Evolutionary conservation across 1,284 basidiomycete genomes (phyloP).

Genomic region (Ustilago cynodontis): DNA sequence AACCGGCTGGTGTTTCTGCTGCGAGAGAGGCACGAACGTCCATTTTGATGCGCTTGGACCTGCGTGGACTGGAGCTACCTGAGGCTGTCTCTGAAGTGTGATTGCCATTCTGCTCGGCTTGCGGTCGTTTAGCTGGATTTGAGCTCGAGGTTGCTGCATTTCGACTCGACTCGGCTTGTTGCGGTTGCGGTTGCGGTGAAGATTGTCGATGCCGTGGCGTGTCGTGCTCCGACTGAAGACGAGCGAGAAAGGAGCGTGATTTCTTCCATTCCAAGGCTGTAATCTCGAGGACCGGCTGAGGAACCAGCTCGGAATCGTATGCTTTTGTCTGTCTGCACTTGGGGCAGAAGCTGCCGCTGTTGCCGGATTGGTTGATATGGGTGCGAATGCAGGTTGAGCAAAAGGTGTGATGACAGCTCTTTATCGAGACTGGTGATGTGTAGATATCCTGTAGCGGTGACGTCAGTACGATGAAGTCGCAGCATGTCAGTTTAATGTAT

Average conservation of each 20-base stretch:
- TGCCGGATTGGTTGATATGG: conserved; percentile 66
- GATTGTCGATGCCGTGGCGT: not conserved
- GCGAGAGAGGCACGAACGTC: conserved; percentile 15
- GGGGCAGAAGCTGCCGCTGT: conserved; percentile 61
- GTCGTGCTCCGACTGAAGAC: conserved; percentile 20
- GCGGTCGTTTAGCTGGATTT: conserved; percentile 16
- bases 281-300: conserved; percentile 58
- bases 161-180: conserved; percentile 5
- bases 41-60: conserved; percentile 40
- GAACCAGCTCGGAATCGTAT: conserved; percentile 62
- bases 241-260: conserved; percentile 34
- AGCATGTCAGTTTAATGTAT: too few relatives aligned
- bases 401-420: conserved; percentile 63
- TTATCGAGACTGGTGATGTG: conserved; percentile 63
- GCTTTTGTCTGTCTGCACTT: conserved; percentile 67
- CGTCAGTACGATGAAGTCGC: too few relatives aligned
- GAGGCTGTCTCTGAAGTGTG: not conserved
- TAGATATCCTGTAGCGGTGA: conserved; percentile 65
- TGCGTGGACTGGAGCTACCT: conserved; percentile 25
- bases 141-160: not conserved
- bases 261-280: conserved; percentile 60
- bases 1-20: conserved; percentile 20
- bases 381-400: conserved; percentile 67
- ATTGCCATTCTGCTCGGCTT: conserved; percentile 3
- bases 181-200: not conserved